Evolutionary conservation across 228 moss, liverwort and hornwort genomes (phyloP), one percentile per base, ranked within the genome.

Genomic region (Sphagnum magellanicum): DNA sequence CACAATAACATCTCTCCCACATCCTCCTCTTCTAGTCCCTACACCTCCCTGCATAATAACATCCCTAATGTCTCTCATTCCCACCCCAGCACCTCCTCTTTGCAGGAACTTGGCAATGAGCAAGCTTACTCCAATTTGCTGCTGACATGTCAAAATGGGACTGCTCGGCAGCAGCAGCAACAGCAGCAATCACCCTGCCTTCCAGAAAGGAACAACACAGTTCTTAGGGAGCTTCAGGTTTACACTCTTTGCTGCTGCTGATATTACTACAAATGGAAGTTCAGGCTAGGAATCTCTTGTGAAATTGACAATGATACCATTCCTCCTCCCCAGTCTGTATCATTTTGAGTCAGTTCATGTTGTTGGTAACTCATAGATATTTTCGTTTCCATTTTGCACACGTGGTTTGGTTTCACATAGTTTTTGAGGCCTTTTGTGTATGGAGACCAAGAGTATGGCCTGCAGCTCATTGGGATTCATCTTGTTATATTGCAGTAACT

Each of bases 141-240:
- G 52, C 55, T 47, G 53, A 57, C 68, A 68, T 53, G 16, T 47
- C 68, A 68, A 68, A 53, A 53, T 47, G 53, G 53, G 51, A 5
- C 46, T 15, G 47, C 51, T 5, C 68, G 32, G 12, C 68, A 68
- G 0, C 68, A 68, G 17, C 53, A 15, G 5, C 68, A 68, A 5
- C 68, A 32, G 5, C 66, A 48, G 9, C 48, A 48, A 49, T 52
- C 6, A 8, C 51, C 66, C 52, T 13, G 66, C 5, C 14, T 57
- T 7, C 52, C 53, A 16, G 68, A 53, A 5, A 55, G 68, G 32
- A 68, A 68, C 47, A 53, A 46, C 32, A 4, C 46, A 6, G 13
- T 68, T 3, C 68, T 57, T 16, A 51, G 55, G 11, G 68, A 68
- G 13, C 53, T 46, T 68, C 68, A 68, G 57, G 68, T 68, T 46